phyloP scores from a whole-genome alignment of 192 early-diverging fungal genomes.

The Entomortierella beljakovae region DNA sequence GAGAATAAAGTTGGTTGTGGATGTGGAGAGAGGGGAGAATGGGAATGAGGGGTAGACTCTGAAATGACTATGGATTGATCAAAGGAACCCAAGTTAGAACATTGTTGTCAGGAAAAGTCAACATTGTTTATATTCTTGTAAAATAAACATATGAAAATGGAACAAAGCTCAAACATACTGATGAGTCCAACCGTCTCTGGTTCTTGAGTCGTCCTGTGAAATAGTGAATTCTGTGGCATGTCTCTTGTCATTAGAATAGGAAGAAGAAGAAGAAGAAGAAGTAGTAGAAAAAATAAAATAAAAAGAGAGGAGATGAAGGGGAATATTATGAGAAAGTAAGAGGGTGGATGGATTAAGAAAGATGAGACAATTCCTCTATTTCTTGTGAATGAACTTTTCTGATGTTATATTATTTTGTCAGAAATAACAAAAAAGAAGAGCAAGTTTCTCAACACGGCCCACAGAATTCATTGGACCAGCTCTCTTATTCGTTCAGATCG shows the following conservation, averaged over 20 bases:
- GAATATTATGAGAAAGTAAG: background rate
- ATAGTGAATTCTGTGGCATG: conserved; percentile 11
- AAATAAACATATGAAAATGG: background rate
- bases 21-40: background rate
- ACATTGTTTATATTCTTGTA: background rate
- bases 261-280: background rate
- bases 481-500: too few relatives aligned
- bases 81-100: background rate
- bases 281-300: background rate
- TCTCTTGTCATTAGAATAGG: conserved; percentile 30
- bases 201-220: conserved; percentile 2
- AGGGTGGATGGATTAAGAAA: too few relatives aligned
- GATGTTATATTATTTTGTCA: too few relatives aligned
- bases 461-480: too few relatives aligned
- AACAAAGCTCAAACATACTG: conserved; percentile 13
- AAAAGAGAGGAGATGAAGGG: background rate
- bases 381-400: too few relatives aligned
- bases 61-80: conserved; percentile 10
- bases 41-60: background rate
- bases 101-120: background rate
- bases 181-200: conserved; percentile 44
- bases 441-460: too few relatives aligned
- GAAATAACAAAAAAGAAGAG: too few relatives aligned
- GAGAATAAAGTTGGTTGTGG: conserved; percentile 18
- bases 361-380: too few relatives aligned